A percentile compares a stretch with the other conserved stretches of the same genome.
Evolutionary conservation across 352 stramenopile genomes (phyloP).

Genomic region (Pythium phragmiticola): DNA sequence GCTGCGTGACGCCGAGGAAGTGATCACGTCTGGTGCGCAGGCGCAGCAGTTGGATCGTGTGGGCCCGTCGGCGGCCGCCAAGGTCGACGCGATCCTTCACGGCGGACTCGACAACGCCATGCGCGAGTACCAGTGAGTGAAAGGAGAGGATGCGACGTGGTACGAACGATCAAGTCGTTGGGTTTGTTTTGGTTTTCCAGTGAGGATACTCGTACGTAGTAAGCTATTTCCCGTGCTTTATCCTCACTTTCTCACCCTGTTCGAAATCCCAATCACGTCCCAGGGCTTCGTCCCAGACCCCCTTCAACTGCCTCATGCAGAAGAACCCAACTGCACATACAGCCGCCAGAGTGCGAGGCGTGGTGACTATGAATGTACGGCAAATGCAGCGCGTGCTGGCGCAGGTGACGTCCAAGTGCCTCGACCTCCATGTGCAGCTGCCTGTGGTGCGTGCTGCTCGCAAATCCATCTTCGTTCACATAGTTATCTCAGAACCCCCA

Average conservation of each 20-base stretch:
- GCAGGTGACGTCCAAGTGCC: conserved; percentile 58
- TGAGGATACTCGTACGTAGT: not conserved
- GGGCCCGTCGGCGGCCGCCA: conserved; percentile 44
- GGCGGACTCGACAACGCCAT: conserved; percentile 45
- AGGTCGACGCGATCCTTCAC: conserved; percentile 59
- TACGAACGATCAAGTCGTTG: not conserved
- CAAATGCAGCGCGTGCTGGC: conserved; percentile 60
- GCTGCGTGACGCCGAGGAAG: conserved; percentile 37
- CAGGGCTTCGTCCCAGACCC: conserved; percentile 1
- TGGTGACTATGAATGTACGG: conserved; percentile 50
- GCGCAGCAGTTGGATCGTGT: conserved; percentile 49
- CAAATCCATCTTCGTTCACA: not conserved
- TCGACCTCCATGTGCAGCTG: conserved; percentile 57
- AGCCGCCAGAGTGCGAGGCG: not conserved
- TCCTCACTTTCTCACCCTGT: not conserved
- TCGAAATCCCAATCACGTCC: not conserved
- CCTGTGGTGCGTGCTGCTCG: conserved; percentile 24
- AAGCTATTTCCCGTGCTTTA: not conserved
- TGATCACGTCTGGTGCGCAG: conserved; percentile 61
- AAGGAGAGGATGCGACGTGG: not conserved
- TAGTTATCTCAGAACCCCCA: not conserved
- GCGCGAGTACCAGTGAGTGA: conserved; percentile 42
- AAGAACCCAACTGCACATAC: too few species aligned
- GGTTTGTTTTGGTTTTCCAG: not conserved
- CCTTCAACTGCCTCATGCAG: conserved; percentile 8